phyloP scores from a whole-genome alignment of 2,329 filamentous ascomycete genomes.

The Coleophoma crateriformis region DNA sequence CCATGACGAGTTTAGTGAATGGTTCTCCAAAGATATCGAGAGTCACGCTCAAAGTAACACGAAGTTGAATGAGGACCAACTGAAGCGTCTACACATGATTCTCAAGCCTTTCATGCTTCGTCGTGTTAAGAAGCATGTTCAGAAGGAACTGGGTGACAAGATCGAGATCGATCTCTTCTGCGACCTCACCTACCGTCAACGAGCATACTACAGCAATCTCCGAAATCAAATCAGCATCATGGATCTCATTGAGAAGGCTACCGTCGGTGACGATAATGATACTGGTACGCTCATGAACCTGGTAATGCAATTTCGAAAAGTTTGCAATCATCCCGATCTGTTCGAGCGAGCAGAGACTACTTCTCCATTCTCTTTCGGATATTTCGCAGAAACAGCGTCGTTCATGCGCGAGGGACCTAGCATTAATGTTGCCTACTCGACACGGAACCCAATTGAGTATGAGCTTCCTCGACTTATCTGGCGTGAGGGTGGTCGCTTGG shows the following conservation, averaged over 20 bases:
- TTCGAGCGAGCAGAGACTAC: conserved; percentile 92
- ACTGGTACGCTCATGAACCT: conserved; percentile 97
- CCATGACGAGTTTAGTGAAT: conserved; percentile 88
- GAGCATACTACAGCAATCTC: conserved; percentile 86
- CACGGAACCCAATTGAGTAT: conserved; percentile 81
- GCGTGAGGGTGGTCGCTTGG: conserved; percentile 70
- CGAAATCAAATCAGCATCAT: conserved; percentile 98
- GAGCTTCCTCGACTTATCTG: conserved; percentile 77
- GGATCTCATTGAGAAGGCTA: conserved; percentile 96
- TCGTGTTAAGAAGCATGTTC: conserved; percentile 98
- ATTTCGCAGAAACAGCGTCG: conserved; percentile 91
- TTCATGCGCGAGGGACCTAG: conserved; percentile 85
- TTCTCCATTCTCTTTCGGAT: conserved; percentile 77
- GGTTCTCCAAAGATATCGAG: conserved; percentile 95
- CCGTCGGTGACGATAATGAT: conserved; percentile 88
- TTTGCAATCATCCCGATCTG: conserved; percentile 96
- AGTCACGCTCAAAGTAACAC: conserved; percentile 98
- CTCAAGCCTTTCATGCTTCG: conserved; percentile 99
- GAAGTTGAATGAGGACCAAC: conserved; percentile 97
- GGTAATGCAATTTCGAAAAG: conserved; percentile 99
- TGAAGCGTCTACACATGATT: conserved; percentile 97
- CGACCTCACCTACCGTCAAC: conserved; percentile 91
- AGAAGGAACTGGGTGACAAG: conserved; percentile 98
- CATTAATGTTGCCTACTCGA: conserved; percentile 80
- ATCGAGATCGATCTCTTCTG: conserved; percentile 96